Conservation (phyloP, 2,329 filamentous ascomycete genomes). For the Rosellinia necatrix region DNA sequence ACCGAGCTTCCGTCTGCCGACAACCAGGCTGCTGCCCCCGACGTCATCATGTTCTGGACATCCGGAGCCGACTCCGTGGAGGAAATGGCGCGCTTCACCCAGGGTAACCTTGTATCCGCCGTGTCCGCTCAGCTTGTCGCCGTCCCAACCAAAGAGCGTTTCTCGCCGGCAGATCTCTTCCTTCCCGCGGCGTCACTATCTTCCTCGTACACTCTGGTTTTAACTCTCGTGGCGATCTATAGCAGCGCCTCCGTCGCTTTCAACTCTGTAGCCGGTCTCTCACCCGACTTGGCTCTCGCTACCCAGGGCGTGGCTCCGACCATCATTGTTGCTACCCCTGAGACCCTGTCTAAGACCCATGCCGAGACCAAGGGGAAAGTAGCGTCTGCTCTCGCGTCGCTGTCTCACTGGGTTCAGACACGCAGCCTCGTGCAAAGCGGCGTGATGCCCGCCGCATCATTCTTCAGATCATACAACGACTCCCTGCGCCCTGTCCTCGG, state of each 20-base stretch:
- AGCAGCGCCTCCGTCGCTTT: conserved; percentile 84
- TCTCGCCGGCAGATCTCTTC: conserved; percentile 78
- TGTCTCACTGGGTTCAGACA: conserved; percentile 74
- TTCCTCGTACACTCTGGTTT: conserved; percentile 75
- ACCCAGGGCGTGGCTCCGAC: conserved; percentile 79
- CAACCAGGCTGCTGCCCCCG: conserved; percentile 56
- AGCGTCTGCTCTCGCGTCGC: conserved; percentile 65
- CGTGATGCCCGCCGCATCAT: conserved; percentile 69
- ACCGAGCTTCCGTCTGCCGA: conserved; percentile 68
- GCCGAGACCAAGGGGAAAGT: conserved; percentile 62
- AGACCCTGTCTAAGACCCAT: conserved; percentile 72
- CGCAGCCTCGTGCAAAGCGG: conserved; percentile 72
- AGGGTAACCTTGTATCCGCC: conserved; percentile 84
- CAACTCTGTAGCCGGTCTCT: conserved; percentile 81
- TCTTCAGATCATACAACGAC: conserved; percentile 66
- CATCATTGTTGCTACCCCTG: conserved; percentile 77
- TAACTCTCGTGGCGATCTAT: conserved; percentile 82
- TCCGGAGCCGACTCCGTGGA: conserved; percentile 55
- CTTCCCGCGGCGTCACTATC: conserved; percentile 82
- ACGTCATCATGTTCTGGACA: conserved; percentile 71
- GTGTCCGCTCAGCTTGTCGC: conserved; percentile 77
- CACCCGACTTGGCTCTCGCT: conserved; percentile 72
- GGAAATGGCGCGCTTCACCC: conserved; percentile 81
- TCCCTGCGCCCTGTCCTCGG: conserved; percentile 63
- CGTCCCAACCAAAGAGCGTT: conserved; percentile 74